phyloP scores from a whole-genome alignment of 1,284 basidiomycete genomes.

The Pholiota adiposa region DNA sequence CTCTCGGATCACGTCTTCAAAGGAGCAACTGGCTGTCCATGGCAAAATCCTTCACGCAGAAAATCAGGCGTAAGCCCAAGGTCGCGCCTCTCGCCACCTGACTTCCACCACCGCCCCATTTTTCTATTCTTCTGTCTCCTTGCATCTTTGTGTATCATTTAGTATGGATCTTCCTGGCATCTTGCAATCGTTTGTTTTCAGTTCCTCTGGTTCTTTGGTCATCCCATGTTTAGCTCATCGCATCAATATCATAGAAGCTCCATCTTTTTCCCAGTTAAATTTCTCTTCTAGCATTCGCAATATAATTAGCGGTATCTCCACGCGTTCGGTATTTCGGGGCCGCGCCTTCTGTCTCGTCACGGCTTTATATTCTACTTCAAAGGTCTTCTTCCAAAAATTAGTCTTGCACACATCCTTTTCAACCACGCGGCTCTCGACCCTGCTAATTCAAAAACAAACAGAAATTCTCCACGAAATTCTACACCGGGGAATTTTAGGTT shows the following conservation, averaged over 20 bases:
- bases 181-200: neutral
- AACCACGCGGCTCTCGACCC: neutral
- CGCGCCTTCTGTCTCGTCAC: neutral
- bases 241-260: neutral
- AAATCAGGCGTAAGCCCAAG: slow-evolving; percentile 47
- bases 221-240: neutral
- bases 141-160: slow-evolving; percentile 11
- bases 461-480: too few species aligned
- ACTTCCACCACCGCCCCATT: neutral
- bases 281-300: neutral
- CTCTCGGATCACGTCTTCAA: slow-evolving; percentile 29
- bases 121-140: neutral
- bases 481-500: too few species aligned
- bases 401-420: neutral
- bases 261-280: neutral
- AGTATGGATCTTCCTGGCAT: slow-evolving; percentile 3
- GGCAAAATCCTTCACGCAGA: slow-evolving; percentile 54
- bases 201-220: neutral
- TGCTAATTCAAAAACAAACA: too few species aligned
- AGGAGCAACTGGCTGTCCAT: slow-evolving; percentile 45
- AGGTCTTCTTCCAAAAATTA: neutral
- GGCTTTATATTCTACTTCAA: neutral
- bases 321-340: neutral
- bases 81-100: neutral
- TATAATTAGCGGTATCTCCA: neutral